A percentile compares a stretch with the other conserved stretches of the same genome.
These are phyloP conservation scores for Salix suchowensis DNA, from an alignment of 345 rosid species.

Conservation along the genomic window DNA sequence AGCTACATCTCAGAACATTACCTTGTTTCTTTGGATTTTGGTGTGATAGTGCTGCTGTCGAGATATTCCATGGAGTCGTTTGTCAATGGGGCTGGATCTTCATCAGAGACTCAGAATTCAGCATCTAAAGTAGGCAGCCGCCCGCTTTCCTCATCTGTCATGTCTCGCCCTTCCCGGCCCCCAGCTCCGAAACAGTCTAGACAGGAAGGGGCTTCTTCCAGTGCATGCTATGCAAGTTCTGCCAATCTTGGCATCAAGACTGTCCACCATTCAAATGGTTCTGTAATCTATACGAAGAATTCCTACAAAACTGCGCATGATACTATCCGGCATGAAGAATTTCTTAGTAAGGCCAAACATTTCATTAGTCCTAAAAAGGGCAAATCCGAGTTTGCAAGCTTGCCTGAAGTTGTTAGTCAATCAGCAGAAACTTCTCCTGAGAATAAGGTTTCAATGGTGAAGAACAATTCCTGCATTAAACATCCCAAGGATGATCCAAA, in stretches of 20 bases:
- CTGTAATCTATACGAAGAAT: conserved; percentile 30
- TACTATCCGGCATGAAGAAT: conserved; percentile 23
- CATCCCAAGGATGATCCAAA: conserved; percentile 32
- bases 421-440: conserved; percentile 14
- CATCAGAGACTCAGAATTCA: conserved; percentile 40
- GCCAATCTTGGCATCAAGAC: conserved; percentile 18
- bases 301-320: conserved; percentile 10
- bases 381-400: conserved; percentile 9
- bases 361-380: conserved; percentile 25
- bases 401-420: conserved; percentile 14
- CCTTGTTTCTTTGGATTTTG: conserved; percentile 26
- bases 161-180: conserved; percentile 30
- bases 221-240: conserved; percentile 4
- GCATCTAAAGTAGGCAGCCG: conserved; percentile 24
- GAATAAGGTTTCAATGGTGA: conserved; percentile 8
- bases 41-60: conserved; percentile 34
- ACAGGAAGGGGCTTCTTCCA: conserved; percentile 25
- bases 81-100: conserved; percentile 36
- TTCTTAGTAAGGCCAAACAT: conserved; percentile 26
- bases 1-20: neutral
- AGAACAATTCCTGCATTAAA: conserved; percentile 30
- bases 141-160: conserved; percentile 25
- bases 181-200: conserved; percentile 44
- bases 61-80: conserved; percentile 58
- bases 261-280: conserved; percentile 23